phyloP scores from a whole-genome alignment of 306 rosid species.

The Malus domestica region DNA sequence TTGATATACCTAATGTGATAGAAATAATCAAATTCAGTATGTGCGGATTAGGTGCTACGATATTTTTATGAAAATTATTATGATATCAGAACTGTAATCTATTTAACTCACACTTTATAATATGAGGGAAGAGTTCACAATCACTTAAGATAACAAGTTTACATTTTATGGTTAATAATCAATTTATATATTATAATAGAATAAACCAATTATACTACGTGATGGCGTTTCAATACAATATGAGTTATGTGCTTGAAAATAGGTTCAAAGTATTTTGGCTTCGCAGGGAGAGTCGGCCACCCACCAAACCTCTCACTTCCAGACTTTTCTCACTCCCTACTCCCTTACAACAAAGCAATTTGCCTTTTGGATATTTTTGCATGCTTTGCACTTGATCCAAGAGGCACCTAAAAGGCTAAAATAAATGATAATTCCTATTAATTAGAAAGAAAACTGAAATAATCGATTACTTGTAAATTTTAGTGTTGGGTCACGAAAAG shows the following conservation, averaged over 20 bases:
- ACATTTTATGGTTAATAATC: too few species aligned
- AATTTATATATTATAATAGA: too few species aligned
- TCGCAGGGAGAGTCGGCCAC: constrained; percentile 33
- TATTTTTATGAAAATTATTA: background rate
- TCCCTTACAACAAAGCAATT: constrained; percentile 26
- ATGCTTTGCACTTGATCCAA: constrained; percentile 50
- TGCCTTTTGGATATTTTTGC: constrained; percentile 54
- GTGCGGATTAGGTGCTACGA: background rate
- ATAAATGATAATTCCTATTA: constrained; percentile 5
- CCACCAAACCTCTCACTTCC: constrained; percentile 32
- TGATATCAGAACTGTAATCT: too few species aligned
- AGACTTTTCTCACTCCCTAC: constrained; percentile 9
- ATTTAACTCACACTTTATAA: too few species aligned
- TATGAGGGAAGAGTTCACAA: too few species aligned
- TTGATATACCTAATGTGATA: too few species aligned
- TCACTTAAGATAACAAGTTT: background rate
- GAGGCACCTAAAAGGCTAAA: constrained; percentile 21
- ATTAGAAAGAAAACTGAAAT: constrained; percentile 9
- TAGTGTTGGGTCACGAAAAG: background rate
- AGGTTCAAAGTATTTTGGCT: constrained; percentile 41
- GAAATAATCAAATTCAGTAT: background rate
- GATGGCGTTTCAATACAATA: too few species aligned
- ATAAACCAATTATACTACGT: too few species aligned
- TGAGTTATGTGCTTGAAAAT: background rate
- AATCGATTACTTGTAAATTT: background rate